Evolutionary conservation across 1,284 basidiomycete genomes (phyloP).

Genomic region (Tilletia indica): DNA sequence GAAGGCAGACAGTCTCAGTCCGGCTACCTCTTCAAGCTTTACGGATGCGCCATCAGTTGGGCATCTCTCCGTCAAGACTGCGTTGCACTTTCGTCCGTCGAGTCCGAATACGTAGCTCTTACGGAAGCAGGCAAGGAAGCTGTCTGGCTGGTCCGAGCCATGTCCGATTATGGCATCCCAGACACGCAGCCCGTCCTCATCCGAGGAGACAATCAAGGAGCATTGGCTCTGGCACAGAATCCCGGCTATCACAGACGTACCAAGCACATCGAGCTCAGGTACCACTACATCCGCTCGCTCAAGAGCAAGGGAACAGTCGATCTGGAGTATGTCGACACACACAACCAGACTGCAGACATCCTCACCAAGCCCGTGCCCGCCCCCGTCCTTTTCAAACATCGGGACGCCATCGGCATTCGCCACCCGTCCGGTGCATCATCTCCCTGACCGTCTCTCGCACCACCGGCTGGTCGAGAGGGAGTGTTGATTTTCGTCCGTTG

Average conservation of each 20-base stretch:
- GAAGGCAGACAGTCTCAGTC: slow-evolving; percentile 2
- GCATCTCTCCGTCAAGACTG: not conserved
- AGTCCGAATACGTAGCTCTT: slow-evolving; percentile 14
- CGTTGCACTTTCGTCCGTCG: not conserved
- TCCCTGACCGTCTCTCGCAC: no score
- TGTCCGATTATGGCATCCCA: not conserved
- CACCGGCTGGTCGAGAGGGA: no score
- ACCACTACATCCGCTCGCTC: slow-evolving; percentile 56
- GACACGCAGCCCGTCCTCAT: not conserved
- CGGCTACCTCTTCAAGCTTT: slow-evolving; percentile 9
- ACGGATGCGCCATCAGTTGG: not conserved
- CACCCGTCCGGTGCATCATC: no score
- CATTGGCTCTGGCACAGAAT: slow-evolving; percentile 57
- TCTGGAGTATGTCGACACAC: slow-evolving; percentile 42
- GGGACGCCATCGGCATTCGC: no score
- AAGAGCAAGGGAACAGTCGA: slow-evolving; percentile 48
- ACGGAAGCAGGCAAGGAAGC: slow-evolving; percentile 13
- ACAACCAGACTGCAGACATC: slow-evolving; percentile 58
- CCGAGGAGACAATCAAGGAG: slow-evolving; percentile 57
- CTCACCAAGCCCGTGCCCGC: slow-evolving; percentile 58
- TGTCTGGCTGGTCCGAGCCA: not conserved
- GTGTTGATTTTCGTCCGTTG: no score
- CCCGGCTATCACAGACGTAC: slow-evolving; percentile 49
- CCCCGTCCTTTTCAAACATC: not conserved
- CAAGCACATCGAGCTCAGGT: slow-evolving; percentile 60